Evolutionary conservation across 73 alveolate species (phyloP), one percentile per base, ranked within the genome.

Genomic region (Paramecium biaurelia): DNA sequence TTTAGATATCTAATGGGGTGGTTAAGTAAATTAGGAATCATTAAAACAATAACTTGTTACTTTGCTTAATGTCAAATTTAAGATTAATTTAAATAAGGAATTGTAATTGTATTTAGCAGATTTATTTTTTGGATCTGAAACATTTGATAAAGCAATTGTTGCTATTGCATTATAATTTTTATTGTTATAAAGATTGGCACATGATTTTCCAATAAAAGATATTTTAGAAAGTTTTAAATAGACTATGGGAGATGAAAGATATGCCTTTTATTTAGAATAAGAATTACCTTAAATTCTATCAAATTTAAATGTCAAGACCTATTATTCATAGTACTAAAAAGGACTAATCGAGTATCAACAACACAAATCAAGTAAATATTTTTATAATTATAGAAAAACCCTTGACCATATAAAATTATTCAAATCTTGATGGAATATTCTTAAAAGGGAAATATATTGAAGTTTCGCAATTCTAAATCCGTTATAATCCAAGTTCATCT

Each of bases 101-200:
- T 42, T 72, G 11, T 12, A 72, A 37, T 38, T 72, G 7, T 72
- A 72, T 37, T 72, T 72, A 15, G 86, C 86, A 34, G 86, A 72
- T 72, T 72, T 72, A 37, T 72, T 72, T 38, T 72, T 72, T 72
- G 86, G 86, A n/a, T 30, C 86, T 28, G 56, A 72, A 34, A 34
- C 86, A 20, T 72, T 34, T 11, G 86, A 72, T n/a, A 32, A 72
- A 21, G 86, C 63, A 12, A 14, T 72, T 3, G 35, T 72, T 72
- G 30, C 67, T 28, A 15, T 72, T 35, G 56, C 58, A 4, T 35
- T 72, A 35, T 34, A 72, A 34, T 72, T 35, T 23, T 38, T 72
- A 15, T n/a, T 72, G 10, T n/a, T 72, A 14, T 72, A 72, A 14
- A 72, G 86, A 72, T n/a, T 72, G n/a, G 12, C 58, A 15, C 0